phyloP scores from a whole-genome alignment of 208 protist genomes.

The Giardia duodenalis region DNA sequence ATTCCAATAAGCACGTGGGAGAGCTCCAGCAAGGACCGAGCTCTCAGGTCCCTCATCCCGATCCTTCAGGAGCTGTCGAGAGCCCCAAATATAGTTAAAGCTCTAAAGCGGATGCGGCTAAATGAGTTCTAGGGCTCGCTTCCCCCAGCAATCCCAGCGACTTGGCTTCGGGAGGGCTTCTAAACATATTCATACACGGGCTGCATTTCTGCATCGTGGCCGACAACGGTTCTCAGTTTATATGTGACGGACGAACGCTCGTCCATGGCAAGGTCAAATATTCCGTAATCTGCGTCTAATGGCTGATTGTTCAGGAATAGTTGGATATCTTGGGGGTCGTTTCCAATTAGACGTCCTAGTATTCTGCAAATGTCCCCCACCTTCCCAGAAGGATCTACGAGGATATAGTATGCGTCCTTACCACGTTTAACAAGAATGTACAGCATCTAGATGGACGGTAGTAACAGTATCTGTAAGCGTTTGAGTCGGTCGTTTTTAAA shows the following conservation, averaged over 20 bases:
- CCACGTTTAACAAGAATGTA: neutral
- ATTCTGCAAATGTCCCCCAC: neutral
- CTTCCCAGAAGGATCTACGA: neutral
- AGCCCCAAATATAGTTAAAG: no score
- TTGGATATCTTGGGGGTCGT: neutral
- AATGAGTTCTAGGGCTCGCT: no score
- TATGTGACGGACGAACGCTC: neutral
- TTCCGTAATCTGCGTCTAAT: neutral
- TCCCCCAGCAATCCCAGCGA: no score
- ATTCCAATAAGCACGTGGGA: no score
- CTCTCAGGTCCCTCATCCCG: no score
- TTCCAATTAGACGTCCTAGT: neutral
- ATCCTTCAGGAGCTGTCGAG: no score
- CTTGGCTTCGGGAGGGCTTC: no score
- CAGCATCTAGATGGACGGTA: no score
- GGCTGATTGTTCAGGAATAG: neutral
- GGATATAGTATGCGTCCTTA: neutral
- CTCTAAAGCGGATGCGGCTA: no score
- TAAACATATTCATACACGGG: neutral
- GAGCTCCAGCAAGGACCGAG: no score
- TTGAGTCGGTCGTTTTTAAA: no score
- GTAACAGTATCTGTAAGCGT: no score
- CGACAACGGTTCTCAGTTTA: neutral
- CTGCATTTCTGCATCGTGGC: neutral
- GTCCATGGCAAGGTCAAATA: neutral